phyloP scores from a whole-genome alignment of 129 eudicot genomes.

The Oenanthe sinensis region DNA sequence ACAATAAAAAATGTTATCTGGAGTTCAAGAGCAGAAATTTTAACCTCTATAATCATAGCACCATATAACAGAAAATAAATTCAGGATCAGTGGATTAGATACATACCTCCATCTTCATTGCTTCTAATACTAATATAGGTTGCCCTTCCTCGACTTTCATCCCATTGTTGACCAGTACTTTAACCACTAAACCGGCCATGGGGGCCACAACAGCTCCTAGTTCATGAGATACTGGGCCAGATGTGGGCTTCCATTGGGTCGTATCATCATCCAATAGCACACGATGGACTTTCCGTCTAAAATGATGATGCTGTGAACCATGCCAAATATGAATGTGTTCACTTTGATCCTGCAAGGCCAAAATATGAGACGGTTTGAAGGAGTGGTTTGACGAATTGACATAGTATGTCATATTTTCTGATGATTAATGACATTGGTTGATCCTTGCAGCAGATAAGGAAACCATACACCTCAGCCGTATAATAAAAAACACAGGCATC shows the following conservation, averaged over 20 bases:
- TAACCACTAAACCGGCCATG: slow-evolving; percentile 92
- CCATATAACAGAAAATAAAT: background rate
- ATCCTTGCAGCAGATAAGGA: background rate
- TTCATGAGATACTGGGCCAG: slow-evolving; percentile 47
- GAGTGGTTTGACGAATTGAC: background rate
- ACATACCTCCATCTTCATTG: slow-evolving; percentile 99
- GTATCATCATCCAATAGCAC: slow-evolving; percentile 53
- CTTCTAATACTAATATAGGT: slow-evolving; percentile 89
- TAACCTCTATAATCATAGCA: background rate
- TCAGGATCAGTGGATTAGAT: background rate
- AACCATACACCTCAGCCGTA: slow-evolving; percentile 1
- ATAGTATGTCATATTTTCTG: background rate
- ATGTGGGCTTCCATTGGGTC: slow-evolving; percentile 35
- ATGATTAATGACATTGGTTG: background rate
- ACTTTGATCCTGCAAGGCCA: slow-evolving; percentile 49
- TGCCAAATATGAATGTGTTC: slow-evolving; percentile 90
- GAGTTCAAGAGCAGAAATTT: background rate
- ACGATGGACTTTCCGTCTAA: slow-evolving; percentile 45
- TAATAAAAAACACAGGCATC: background rate
- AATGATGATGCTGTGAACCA: slow-evolving; percentile 62
- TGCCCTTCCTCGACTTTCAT: slow-evolving; percentile 68
- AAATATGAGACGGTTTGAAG: background rate
- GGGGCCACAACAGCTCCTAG: slow-evolving; percentile 82
- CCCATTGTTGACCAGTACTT: slow-evolving; percentile 69
- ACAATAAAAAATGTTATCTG: background rate